Evolutionary conservation across 1,284 basidiomycete species (phyloP), one percentile per base, ranked within the genome.

Genomic region (Gomphus bonarii): DNA sequence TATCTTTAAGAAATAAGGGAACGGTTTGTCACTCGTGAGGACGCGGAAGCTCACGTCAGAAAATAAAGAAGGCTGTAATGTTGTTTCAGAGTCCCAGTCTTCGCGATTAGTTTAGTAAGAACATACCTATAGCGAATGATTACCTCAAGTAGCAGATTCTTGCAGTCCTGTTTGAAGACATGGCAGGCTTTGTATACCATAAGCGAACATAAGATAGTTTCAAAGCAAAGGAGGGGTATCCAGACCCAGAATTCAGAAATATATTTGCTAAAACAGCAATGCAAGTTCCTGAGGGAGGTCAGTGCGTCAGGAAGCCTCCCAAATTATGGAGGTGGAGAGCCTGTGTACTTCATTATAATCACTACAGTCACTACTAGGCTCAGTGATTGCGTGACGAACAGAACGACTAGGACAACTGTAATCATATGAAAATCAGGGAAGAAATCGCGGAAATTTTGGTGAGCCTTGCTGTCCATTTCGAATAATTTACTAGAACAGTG

Each of bases 101-200:
- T 18, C 3, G 3, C 12, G 22, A 35, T 4, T 18, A 6, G 12
- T 35, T 18, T 8, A 11, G 9, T 5, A 3, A 22, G 3, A 25
- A 52, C 50, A 14, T 25, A 52, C 50, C 50, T 52, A 38, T 52
- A 33, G 18, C 50, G 50, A 28, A 52, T 14, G 18, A 52, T 4
- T 18, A 40, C 3, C 11, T 2, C 14, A 14, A 52, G 36, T n/a
- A 52, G 14, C 3, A 33, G 31, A 25, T n/a, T 35, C 9, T 10
- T 28, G 7, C 10, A 10, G 25, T 52, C 36, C 14, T 38, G n/a
- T 18, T 20, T 18, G 18, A 18, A 52, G n/a, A 38, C 31, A 35
- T 6, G 6, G 11, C 14, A 38, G 8, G 36, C 36, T 14, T 12
- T 38, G 14, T 38, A 38, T 38, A 38, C 36, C 36, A 38, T 38